These are phyloP conservation scores for Debaryomycetaceae sp. DNA, from an alignment of 1,139 yeast genomes.

Conservation along the genomic window DNA sequence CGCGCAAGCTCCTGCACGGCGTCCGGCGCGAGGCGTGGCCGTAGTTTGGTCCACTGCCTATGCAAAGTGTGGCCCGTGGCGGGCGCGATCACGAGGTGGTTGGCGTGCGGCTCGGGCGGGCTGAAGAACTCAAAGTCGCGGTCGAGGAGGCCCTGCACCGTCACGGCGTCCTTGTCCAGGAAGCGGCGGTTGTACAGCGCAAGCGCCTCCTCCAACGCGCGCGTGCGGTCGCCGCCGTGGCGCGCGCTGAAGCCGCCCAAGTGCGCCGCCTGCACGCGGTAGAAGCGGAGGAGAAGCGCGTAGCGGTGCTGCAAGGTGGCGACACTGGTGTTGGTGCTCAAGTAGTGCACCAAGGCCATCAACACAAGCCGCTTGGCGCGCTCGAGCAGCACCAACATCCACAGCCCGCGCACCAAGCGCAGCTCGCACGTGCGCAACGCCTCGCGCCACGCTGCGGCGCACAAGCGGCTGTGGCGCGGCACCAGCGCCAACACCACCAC, in stretches of 20 bases:
- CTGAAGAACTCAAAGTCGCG: constrained; percentile 3
- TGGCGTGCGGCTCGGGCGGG: background rate
- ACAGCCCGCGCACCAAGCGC: constrained; percentile 27
- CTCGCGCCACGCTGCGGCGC: background rate
- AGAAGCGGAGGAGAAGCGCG: constrained; percentile 24
- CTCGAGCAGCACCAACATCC: constrained; percentile 22
- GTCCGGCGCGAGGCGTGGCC: background rate
- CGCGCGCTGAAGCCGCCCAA: constrained; percentile 7
- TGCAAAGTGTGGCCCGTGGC: constrained; percentile 1
- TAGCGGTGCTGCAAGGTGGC: constrained; percentile 15
- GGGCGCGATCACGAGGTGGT: constrained; percentile 2
- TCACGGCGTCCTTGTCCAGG: constrained; percentile 4
- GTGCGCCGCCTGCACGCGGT: constrained; percentile 15
- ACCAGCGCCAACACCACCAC: too few relatives aligned
- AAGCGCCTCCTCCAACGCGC: background rate
- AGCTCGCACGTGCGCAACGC: constrained; percentile 24
- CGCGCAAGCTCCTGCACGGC: constrained; percentile 13
- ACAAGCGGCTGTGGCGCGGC: too few relatives aligned
- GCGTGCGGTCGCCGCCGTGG: background rate
- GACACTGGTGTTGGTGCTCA: constrained; percentile 13
- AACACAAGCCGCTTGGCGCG: constrained; percentile 23
- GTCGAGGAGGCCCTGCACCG: constrained; percentile 1
- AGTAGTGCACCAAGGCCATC: constrained; percentile 18
- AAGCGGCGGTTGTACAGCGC: constrained; percentile 9
- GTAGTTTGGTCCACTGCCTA: too few relatives aligned